These are phyloP conservation scores for Pyracantha coccinea DNA, from an alignment of 331 rosid species.

Conservation along the genomic window DNA sequence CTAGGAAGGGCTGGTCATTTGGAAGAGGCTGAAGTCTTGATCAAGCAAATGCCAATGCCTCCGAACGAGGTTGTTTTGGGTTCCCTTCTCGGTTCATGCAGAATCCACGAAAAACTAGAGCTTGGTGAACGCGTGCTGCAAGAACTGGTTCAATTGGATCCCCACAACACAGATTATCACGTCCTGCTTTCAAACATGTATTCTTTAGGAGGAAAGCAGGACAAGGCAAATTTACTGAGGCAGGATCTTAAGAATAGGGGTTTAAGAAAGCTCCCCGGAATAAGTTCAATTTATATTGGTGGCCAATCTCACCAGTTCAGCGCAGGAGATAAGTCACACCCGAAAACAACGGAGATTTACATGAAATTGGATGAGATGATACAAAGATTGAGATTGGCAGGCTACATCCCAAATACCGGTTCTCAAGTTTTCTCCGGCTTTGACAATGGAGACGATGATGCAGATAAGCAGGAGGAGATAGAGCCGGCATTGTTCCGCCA, in stretches of 20 bases:
- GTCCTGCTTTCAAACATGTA: slow-evolving; percentile 70
- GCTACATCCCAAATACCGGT: slow-evolving; percentile 51
- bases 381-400: slow-evolving; percentile 40
- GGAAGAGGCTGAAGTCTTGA: slow-evolving; percentile 50
- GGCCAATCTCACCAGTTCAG: slow-evolving; percentile 56
- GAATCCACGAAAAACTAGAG: slow-evolving; percentile 36
- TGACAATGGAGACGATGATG: slow-evolving; percentile 17
- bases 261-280: slow-evolving; percentile 61
- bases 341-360: slow-evolving; percentile 34
- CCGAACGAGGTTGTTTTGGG: slow-evolving; percentile 69
- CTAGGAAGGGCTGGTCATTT: slow-evolving; percentile 64
- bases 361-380: slow-evolving; percentile 55
- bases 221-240: slow-evolving; percentile 48
- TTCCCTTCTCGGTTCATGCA: slow-evolving; percentile 65
- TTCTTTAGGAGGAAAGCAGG: slow-evolving; percentile 43
- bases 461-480: slow-evolving; percentile 51
- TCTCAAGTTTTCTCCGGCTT: slow-evolving; percentile 49
- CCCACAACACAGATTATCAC: slow-evolving; percentile 27
- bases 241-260: slow-evolving; percentile 47
- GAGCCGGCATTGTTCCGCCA: slow-evolving; percentile 63
- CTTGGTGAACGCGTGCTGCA: slow-evolving; percentile 28
- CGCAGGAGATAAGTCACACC: slow-evolving; percentile 72
- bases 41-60: slow-evolving; percentile 52
- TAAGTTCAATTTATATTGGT: slow-evolving; percentile 45
- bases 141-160: slow-evolving; percentile 22